Percentiles rank a stretch among this genome's conserved stretches.
Evolutionary conservation across 495 filamentous ascomycete genomes (phyloP).

Genomic region (Aspergillus haitiensis): DNA sequence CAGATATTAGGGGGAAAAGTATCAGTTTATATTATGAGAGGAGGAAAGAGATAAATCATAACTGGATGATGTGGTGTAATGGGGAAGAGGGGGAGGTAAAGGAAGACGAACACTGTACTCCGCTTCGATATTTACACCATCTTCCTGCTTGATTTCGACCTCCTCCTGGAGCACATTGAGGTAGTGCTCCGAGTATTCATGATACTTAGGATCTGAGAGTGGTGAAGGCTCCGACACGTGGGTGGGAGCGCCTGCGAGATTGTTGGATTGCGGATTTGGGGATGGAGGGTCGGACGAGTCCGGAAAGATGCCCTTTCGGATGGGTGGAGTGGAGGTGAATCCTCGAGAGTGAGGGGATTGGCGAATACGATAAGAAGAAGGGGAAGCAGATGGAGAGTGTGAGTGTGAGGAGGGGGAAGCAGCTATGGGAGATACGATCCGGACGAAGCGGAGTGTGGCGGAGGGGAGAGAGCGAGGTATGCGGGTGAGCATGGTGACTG

Average conservation of each 20-base stretch:
- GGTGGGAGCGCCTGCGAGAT: slow-evolving; percentile 33
- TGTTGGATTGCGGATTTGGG: slow-evolving; percentile 37
- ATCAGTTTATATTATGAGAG: too few species aligned
- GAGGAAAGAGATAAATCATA: too few species aligned
- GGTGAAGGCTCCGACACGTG: slow-evolving; percentile 46
- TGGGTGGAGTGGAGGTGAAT: slow-evolving; percentile 34
- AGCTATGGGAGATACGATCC: neutral
- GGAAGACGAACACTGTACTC: slow-evolving; percentile 54
- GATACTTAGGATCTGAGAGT: slow-evolving; percentile 44
- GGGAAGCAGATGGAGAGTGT: neutral
- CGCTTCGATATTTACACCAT: slow-evolving; percentile 51
- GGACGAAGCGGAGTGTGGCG: slow-evolving; percentile 3
- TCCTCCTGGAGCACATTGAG: slow-evolving; percentile 47
- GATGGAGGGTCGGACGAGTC: slow-evolving; percentile 42
- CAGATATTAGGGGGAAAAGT: too few species aligned
- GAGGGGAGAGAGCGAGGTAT: slow-evolving; percentile 27
- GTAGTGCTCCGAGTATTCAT: slow-evolving; percentile 51
- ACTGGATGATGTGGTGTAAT: neutral
- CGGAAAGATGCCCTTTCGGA: slow-evolving; percentile 45
- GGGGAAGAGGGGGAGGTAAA: neutral
- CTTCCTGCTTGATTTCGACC: slow-evolving; percentile 49
- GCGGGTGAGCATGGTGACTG: slow-evolving; percentile 39
- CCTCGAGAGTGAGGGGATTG: slow-evolving; percentile 11
- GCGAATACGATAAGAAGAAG: slow-evolving; percentile 2
- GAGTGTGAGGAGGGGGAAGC: neutral